phyloP scores from a whole-genome alignment of 169 alveolate genomes.

The Cytauxzoon felis region DNA sequence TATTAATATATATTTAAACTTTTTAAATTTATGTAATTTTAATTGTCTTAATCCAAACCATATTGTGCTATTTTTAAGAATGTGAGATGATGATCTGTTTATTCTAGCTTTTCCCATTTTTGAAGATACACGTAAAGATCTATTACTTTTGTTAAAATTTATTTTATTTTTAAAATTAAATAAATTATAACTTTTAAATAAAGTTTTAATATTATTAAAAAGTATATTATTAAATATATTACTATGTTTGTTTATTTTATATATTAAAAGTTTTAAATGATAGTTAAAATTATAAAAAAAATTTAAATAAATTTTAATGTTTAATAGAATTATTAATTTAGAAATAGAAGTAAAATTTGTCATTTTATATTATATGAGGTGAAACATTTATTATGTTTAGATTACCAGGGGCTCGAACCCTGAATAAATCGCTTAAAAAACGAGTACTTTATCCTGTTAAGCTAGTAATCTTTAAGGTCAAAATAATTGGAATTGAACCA shows the following conservation, averaged over 20 bases:
- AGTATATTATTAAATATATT: background rate
- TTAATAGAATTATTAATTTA: conserved; percentile 7
- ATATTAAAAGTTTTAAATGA: conserved; percentile 3
- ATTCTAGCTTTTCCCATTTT: conserved; percentile 42
- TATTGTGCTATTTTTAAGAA: conserved; percentile 34
- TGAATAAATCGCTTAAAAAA: conserved; percentile 50
- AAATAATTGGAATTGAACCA: conserved; percentile 54
- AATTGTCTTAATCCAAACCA: conserved; percentile 36
- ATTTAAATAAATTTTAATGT: conserved; percentile 19
- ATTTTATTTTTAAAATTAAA: conserved; percentile 31
- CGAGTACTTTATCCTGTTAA: conserved; percentile 56
- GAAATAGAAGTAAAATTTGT: conserved; percentile 10
- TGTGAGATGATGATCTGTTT: conserved; percentile 44
- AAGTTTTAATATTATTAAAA: background rate
- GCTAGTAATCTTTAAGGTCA: conserved; percentile 44
- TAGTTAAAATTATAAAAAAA: background rate
- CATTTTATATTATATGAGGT: conserved; percentile 4
- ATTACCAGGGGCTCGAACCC: conserved; percentile 58
- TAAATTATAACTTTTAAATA: background rate
- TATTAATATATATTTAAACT: background rate
- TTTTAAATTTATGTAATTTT: background rate
- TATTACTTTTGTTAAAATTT: conserved; percentile 27
- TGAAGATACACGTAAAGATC: conserved; percentile 5
- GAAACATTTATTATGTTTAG: conserved; percentile 16
- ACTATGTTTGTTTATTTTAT: background rate